Percentiles rank a stretch among this genome's conserved stretches.
Evolutionary conservation across 2,329 filamentous ascomycete species (phyloP).

Genomic region (Dichotomopilus funicola): DNA sequence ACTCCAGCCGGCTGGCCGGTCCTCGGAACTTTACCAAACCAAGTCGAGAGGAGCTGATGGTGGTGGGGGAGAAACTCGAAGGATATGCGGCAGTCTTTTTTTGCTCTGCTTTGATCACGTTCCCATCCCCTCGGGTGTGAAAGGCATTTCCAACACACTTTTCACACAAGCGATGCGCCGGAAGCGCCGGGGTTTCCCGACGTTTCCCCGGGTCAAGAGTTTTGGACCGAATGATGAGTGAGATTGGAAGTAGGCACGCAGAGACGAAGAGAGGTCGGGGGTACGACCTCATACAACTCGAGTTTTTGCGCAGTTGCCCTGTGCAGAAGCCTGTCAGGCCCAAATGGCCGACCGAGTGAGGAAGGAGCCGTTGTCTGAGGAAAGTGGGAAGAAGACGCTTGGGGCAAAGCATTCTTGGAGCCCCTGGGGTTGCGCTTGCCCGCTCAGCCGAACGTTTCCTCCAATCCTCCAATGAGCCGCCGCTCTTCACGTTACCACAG

Average conservation of each 20-base stretch:
- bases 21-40: conserved; percentile 1
- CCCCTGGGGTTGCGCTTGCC: background rate
- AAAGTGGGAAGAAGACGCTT: conserved; percentile 5
- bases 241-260: background rate
- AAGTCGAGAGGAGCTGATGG: too few relatives aligned
- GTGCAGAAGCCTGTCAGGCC: conserved; percentile 6
- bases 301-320: conserved; percentile 10
- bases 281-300: background rate
- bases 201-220: conserved; percentile 6
- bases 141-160: background rate
- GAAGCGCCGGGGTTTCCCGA: conserved; percentile 12
- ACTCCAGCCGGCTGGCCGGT: conserved; percentile 18
- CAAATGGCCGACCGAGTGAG: conserved; percentile 15
- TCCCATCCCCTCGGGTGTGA: too few relatives aligned
- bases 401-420: background rate
- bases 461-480: background rate
- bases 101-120: background rate
- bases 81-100: conserved; percentile 7
- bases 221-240: background rate
- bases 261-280: background rate
- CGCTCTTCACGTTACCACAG: conserved; percentile 3
- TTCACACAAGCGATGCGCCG: background rate
- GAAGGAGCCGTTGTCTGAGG: conserved; percentile 10
- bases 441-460: background rate
- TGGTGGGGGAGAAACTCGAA: too few relatives aligned